phyloP scores from a whole-genome alignment of 2,329 filamentous ascomycete species.

The Penicillium capsulatum region DNA sequence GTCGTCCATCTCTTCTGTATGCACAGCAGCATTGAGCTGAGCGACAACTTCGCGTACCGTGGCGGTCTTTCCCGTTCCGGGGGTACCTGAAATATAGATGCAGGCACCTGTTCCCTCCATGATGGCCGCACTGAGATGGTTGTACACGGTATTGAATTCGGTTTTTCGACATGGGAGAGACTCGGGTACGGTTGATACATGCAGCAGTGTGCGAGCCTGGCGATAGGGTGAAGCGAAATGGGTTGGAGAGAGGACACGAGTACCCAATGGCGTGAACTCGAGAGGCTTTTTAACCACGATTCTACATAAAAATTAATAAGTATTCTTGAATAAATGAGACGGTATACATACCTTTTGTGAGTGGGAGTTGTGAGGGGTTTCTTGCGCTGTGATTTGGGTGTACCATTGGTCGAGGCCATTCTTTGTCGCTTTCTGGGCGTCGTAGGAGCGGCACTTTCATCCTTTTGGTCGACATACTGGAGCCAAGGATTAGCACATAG shows the following conservation, averaged over 20 bases:
- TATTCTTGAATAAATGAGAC: background rate
- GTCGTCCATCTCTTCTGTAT: constrained; percentile 87
- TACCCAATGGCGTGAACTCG: constrained; percentile 93
- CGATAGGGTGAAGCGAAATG: constrained; percentile 82
- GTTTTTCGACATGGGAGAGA: constrained; percentile 86
- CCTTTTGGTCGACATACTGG: constrained; percentile 39
- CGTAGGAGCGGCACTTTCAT: constrained; percentile 32
- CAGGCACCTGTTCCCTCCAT: constrained; percentile 89
- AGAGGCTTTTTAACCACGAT: constrained; percentile 79
- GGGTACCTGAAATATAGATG: constrained; percentile 98
- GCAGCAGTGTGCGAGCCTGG: constrained; percentile 78
- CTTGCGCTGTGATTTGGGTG: constrained; percentile 41
- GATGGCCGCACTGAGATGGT: constrained; percentile 89
- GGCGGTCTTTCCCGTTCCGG: constrained; percentile 94
- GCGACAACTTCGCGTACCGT: constrained; percentile 93
- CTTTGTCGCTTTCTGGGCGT: constrained; percentile 59
- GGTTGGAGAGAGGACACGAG: constrained; percentile 71
- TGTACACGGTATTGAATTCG: constrained; percentile 89
- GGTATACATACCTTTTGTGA: constrained; percentile 52
- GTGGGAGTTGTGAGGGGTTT: constrained; percentile 56
- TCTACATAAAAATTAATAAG: no score
- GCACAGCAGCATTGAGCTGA: constrained; percentile 80
- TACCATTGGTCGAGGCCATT: constrained; percentile 42
- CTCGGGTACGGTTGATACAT: constrained; percentile 87
- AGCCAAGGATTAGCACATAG: background rate